phyloP scores from a whole-genome alignment of 371 early-diverging fungal genomes.

The Basidiobolus meristosporus region DNA sequence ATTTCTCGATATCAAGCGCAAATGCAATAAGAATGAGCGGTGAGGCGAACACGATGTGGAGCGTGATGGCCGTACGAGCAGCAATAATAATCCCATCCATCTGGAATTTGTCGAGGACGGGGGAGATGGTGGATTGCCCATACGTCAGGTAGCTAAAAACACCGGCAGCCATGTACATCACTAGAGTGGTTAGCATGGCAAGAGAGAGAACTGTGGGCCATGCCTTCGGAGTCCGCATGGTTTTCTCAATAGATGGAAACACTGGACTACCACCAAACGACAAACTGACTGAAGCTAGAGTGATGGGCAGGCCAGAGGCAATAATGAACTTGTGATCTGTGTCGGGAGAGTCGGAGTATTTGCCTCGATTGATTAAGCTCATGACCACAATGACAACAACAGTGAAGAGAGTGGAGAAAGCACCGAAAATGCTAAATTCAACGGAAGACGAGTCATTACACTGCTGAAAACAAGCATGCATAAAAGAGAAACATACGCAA shows the following conservation, averaged over 20 bases:
- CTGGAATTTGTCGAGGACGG: conserved; percentile 48
- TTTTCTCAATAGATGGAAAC: conserved; percentile 63
- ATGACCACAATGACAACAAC: conserved; percentile 15
- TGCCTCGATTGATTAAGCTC: conserved; percentile 14
- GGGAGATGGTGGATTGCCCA: conserved; percentile 35
- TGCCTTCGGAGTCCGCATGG: conserved; percentile 50
- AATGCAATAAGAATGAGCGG: conserved; percentile 26
- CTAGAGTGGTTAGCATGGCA: conserved; percentile 45
- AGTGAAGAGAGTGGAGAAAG: conserved; percentile 13
- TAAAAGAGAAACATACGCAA: too few species aligned
- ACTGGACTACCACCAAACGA: too few species aligned
- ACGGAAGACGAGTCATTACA: too few species aligned
- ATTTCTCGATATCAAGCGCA: conserved; percentile 11
- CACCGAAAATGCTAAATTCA: conserved; percentile 16
- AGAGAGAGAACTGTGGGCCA: conserved; percentile 47
- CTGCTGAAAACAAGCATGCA: too few species aligned
- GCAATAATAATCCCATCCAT: conserved; percentile 12
- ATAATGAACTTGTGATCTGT: conserved; percentile 17
- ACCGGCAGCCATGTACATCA: conserved; percentile 53
- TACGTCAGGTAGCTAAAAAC: conserved; percentile 60
- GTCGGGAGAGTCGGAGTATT: conserved; percentile 2
- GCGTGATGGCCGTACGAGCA: conserved; percentile 9
- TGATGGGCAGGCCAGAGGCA: conserved; percentile 28
- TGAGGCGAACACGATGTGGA: conserved; percentile 27
- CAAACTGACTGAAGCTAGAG: conserved; percentile 52